Evolutionary conservation across 2,329 filamentous ascomycete genomes (phyloP), one percentile per base, ranked within the genome.

Genomic region (Pseudocercospora macadamiae): DNA sequence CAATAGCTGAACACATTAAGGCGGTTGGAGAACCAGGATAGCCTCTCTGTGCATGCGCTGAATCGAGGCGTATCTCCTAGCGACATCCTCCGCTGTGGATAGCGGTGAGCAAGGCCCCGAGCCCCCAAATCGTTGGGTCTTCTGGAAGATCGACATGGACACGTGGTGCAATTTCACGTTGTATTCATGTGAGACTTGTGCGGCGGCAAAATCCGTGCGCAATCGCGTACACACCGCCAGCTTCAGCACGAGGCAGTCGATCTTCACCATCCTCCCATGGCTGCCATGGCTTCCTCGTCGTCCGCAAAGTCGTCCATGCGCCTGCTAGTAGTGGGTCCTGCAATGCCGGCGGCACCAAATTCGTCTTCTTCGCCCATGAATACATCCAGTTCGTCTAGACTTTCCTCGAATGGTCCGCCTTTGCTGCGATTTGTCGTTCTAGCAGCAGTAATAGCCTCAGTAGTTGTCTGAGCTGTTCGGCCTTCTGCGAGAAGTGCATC

Each of bases 221-320:
- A n/a, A n/a, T 6, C 23, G 18, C 45, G 21, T 51, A 54, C 51
- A 55, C 60, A 56, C 54, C 54, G 44, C 19, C 30, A 52, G 47
- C 47, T 16, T 44, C n/a, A 45, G 39, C 26, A 14, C n/a, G 14
- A 26, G 42, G 23, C 42, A 26, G 42, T 26, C 25, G 45, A 28
- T 49, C 42, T 51, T 55, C 49, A 60, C 51, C 37, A 52, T 10
- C 59, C 52, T 25, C 59, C 64, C 68, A 75, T 71, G 30, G 65
- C 66, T 34, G 82, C 84, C 85, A 91, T 87, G 0, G 83, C 86
- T 60, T 86, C 87, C 73, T 89, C 85, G 12, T 89, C 86, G 54
- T 87, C 86, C 1, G 80, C 82, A 70, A 83, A 86, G 21, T 78
- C 73, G 32, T 80, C 71, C 36, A 4, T 9, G 49, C 44, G 36